Evolutionary conservation across 1,284 basidiomycete genomes (phyloP).

Genomic region (Tremellales sp.): DNA sequence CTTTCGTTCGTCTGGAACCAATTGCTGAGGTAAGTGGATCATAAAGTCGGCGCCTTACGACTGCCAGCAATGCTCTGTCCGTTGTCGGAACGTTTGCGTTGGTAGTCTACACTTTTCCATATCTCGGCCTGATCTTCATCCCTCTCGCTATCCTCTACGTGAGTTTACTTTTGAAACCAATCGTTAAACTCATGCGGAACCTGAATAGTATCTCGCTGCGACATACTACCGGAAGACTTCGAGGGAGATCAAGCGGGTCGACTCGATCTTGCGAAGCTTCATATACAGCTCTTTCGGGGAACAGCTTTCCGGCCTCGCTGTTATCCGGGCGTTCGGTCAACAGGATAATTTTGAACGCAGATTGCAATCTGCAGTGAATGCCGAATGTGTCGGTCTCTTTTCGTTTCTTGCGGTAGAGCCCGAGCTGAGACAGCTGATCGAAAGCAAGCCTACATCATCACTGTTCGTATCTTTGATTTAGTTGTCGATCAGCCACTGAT

Average conservation of each 20-base stretch:
- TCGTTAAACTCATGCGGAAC: too few relatives aligned
- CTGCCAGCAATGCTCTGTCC: conserved; percentile 14
- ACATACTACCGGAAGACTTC: conserved; percentile 26
- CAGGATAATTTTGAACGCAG: conserved; percentile 15
- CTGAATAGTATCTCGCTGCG: conserved; percentile 12
- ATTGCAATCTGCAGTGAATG: conserved; percentile 17
- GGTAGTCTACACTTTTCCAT: conserved; percentile 27
- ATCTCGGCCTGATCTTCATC: conserved; percentile 26
- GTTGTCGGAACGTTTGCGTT: conserved; percentile 27
- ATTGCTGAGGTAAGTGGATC: conserved; percentile 19
- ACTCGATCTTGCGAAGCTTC: conserved; percentile 25
- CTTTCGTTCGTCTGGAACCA: conserved; percentile 10
- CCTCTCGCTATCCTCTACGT: conserved; percentile 27
- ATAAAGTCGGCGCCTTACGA: neutral
- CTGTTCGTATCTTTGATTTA: conserved; percentile 11
- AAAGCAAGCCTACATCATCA: conserved; percentile 27
- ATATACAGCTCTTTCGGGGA: conserved; percentile 31
- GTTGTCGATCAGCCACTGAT: conserved; percentile 2
- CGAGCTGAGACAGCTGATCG: neutral
- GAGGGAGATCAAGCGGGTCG: conserved; percentile 32
- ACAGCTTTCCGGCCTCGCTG: conserved; percentile 23
- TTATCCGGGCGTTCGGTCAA: conserved; percentile 26
- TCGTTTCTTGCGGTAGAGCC: neutral
- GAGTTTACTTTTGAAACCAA: neutral
- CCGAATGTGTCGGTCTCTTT: conserved; percentile 15